Conservation (phyloP, 2,329 filamentous ascomycete species). For the Claviceps africana region DNA sequence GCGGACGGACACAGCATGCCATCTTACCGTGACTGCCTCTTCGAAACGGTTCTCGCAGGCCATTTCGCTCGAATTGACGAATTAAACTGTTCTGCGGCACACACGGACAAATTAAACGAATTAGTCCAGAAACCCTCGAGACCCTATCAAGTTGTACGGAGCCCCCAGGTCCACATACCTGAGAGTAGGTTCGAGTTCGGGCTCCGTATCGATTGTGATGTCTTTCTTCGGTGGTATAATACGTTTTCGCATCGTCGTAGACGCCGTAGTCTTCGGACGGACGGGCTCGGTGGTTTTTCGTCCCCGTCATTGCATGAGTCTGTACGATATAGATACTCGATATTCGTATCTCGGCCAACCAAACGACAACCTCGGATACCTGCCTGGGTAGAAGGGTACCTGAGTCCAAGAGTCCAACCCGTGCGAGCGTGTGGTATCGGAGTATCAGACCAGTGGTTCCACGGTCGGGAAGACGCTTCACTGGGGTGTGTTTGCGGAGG, state of each 20-base stretch:
- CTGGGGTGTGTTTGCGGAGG: not conserved
- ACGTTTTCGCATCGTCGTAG: constrained; percentile 44
- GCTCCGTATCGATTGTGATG: constrained; percentile 34
- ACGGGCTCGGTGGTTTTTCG: constrained; percentile 15
- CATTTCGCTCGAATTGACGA: constrained; percentile 38
- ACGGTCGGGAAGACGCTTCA: not conserved
- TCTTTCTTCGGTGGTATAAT: constrained; percentile 43
- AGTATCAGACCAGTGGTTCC: not conserved
- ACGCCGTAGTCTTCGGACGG: constrained; percentile 35
- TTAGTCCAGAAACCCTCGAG: not conserved
- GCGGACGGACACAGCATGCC: not conserved
- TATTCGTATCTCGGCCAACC: not conserved
- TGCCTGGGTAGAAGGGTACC: not conserved
- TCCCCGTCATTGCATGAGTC: constrained; percentile 14
- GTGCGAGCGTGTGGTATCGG: not conserved
- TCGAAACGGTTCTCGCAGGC: constrained; percentile 39
- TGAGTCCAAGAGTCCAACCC: not conserved
- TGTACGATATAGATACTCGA: not conserved
- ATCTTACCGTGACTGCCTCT: constrained; percentile 44
- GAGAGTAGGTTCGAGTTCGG: constrained; percentile 43
- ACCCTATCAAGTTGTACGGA: not conserved
- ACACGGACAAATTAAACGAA: constrained; percentile 12
- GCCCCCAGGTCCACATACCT: constrained; percentile 22
- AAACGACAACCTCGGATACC: not conserved
- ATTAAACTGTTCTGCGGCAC: constrained; percentile 35